Evolutionary conservation across 2,329 filamentous ascomycete species (phyloP), one percentile per base, ranked within the genome.

Genomic region (Colletotrichum somersetense): DNA sequence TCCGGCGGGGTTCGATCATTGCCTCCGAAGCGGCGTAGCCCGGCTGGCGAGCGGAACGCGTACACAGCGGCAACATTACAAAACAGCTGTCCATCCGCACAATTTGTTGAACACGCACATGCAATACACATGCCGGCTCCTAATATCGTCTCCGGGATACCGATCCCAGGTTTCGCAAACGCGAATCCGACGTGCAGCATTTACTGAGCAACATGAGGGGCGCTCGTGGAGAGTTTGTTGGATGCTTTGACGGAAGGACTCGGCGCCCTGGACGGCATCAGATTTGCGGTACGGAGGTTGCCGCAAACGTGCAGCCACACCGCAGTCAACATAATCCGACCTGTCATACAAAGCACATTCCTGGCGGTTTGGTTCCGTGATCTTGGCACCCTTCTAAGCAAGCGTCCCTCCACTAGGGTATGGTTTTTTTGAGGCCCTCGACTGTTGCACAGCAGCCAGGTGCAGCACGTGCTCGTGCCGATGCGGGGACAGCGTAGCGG

Each of bases 371-470:
- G 35, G 58, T 35, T 42, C 18, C 16, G 38, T 33, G 44, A 46
- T 42, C 26, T n/a, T 12, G 38, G 68, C 40, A 69, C 50, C 46
- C n/a, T 63, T 63, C 48, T 26, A 53, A 59, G 53, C 40, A 58
- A 26, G 35, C 35, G 26, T 12, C 62, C 48, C 53, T 23, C 20
- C 59, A 23, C 20, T 46, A 1, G 1, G 1, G 3, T 10, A 2
- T 6, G 16, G 1, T 44, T 20, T 46, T 68, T 64, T 61, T 61
- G 66, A 72, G 69, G 69, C 69, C 69, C 23, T 69, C 69, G 42
- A 61, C 40, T n/a, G 66, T 69, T n/a, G 69, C 59, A 61, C 66
- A 35, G 40, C 66, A 72, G 53, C 66, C 59, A 72, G 46, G 42
- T 46, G 44, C 46, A 61, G 69, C 66, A 72, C 46, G 59, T 69